Percentiles rank a stretch among this genome's conserved stretches.
Evolutionary conservation across 345 rosid species (phyloP).

Genomic region (Nasturtium officinale): DNA sequence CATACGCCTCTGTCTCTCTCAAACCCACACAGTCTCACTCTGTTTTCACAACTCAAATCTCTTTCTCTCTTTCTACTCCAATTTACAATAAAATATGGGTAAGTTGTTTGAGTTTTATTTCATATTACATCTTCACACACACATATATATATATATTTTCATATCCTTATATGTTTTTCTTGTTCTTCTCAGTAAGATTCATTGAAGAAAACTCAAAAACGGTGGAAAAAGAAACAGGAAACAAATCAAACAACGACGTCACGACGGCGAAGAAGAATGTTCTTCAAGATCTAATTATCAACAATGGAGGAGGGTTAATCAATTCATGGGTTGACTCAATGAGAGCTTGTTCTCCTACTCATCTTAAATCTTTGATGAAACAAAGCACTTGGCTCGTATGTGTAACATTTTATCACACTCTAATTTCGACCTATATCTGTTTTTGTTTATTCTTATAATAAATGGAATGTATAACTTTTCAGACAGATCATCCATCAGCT

Average conservation of each 20-base stretch:
- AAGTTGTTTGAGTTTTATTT: constrained; percentile 10
- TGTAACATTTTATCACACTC: constrained; percentile 41
- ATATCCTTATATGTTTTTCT: not conserved
- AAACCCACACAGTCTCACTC: constrained; percentile 39
- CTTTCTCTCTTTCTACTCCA: not conserved
- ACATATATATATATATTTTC: not conserved
- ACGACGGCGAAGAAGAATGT: constrained; percentile 36
- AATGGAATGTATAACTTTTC: constrained; percentile 49
- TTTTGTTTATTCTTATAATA: constrained; percentile 33
- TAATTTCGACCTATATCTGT: constrained; percentile 51
- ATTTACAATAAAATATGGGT: constrained; percentile 31
- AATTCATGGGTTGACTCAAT: constrained; percentile 80
- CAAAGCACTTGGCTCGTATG: constrained; percentile 44
- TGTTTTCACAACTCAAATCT: constrained; percentile 28
- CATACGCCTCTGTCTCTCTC: constrained; percentile 42
- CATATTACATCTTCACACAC: not conserved
- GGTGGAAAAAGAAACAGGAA: constrained; percentile 54
- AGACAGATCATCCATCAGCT: constrained; percentile 86
- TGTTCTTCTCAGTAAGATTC: constrained; percentile 44
- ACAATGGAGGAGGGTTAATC: constrained; percentile 52
- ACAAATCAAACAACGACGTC: constrained; percentile 29
- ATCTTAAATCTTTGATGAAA: constrained; percentile 45
- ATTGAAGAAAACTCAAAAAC: constrained; percentile 43
- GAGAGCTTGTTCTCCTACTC: constrained; percentile 92
- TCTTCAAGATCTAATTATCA: constrained; percentile 39